phyloP scores from a whole-genome alignment of 768 basidiomycete genomes.

The Naganishia onofrii region DNA sequence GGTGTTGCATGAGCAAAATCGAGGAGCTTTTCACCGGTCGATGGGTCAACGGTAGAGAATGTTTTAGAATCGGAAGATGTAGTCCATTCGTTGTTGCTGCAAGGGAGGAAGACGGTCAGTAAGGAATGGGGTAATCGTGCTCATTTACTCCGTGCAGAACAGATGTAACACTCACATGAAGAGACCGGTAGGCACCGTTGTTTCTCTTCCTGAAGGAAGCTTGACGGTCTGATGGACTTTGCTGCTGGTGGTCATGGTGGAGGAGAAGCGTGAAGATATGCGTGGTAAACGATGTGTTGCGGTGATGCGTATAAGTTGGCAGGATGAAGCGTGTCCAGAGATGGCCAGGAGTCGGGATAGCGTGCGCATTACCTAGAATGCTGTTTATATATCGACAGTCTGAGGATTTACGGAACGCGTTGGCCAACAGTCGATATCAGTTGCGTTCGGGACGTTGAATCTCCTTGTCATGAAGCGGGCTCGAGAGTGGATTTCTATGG shows the following conservation, averaged over 20 bases:
- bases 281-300: background rate
- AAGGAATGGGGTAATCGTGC: conserved; percentile 59
- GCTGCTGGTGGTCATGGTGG: conserved; percentile 25
- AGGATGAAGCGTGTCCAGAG: background rate
- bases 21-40: conserved; percentile 60
- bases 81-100: conserved; percentile 3
- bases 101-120: conserved; percentile 41
- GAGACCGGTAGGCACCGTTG: conserved; percentile 61
- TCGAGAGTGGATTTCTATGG: too few species aligned
- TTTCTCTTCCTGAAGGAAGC: conserved; percentile 24
- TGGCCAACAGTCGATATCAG: too few species aligned
- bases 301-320: background rate
- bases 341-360: background rate
- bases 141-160: background rate
- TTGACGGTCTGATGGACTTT: conserved; percentile 20
- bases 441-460: too few species aligned
- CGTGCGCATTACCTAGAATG: background rate
- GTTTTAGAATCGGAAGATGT: conserved; percentile 34
- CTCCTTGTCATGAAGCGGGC: too few species aligned
- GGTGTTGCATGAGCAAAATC: conserved; percentile 61
- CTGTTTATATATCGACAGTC: background rate
- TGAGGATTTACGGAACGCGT: too few species aligned
- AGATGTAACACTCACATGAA: conserved; percentile 57
- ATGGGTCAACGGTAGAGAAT: conserved; percentile 54
- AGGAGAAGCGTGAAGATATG: background rate